phyloP scores from a whole-genome alignment of 2,329 filamentous ascomycete genomes.

The Ceratocystis alfenasii region DNA sequence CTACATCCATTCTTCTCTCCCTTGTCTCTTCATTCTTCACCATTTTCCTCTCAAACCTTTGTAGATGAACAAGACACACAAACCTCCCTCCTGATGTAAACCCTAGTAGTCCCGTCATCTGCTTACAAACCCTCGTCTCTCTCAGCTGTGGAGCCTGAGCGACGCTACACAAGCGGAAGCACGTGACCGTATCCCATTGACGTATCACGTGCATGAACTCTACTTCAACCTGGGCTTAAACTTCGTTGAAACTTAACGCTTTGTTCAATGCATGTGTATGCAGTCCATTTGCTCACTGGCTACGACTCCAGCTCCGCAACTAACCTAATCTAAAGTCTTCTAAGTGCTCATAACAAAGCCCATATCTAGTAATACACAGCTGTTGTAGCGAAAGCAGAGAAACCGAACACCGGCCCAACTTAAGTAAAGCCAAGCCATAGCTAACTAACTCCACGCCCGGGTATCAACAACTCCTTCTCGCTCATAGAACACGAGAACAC shows the following conservation, averaged over 20 bases:
- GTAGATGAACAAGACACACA: too few species aligned
- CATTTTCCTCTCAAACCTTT: too few species aligned
- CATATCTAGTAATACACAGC: not conserved
- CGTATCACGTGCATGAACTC: conserved; percentile 7
- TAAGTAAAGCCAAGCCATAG: not conserved
- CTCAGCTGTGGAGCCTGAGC: not conserved
- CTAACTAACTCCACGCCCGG: too few species aligned
- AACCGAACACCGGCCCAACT: not conserved
- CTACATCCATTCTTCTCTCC: too few species aligned
- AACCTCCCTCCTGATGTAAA: not conserved
- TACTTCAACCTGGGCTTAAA: not conserved
- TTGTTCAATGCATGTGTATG: not conserved
- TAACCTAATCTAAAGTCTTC: too few species aligned
- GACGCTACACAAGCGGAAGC: not conserved
- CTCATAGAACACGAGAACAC: too few species aligned
- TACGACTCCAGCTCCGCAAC: not conserved
- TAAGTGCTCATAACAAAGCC: not conserved
- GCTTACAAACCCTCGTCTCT: not conserved
- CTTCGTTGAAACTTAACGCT: not conserved
- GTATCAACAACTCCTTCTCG: too few species aligned
- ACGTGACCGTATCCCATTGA: not conserved
- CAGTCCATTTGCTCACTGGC: not conserved
- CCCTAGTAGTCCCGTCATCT: not conserved
- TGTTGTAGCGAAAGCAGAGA: not conserved
- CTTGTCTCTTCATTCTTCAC: too few species aligned